Base-by-base conservation (phyloP, 306 rosid species). In the Notholithocarpus densiflorus region DNA sequence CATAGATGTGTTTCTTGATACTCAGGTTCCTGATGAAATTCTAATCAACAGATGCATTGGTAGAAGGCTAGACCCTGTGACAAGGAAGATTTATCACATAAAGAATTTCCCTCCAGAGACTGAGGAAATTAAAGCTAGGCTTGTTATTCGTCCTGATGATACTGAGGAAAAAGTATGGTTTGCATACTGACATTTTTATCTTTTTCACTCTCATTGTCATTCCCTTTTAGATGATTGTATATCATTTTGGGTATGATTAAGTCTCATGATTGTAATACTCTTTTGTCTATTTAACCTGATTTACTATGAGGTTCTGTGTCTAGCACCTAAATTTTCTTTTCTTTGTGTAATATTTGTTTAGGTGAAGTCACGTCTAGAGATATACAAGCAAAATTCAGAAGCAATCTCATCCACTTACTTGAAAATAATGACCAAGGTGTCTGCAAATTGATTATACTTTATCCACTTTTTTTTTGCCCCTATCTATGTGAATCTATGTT, bases 1-100 rank as follows among this genome's bases (percentile, higher is more conserved):
- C 62, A 77, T 19, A 48, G 27, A n/a, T 64, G 53, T 79, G 71
- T 80, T 83, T 87, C 83, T 85, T 76, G 82, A 87, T 90, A 86
- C 87, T 85, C 98, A 95, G 98, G 98, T 95, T 89, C 98, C 96
- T 91, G 98, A 95, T 84, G 98, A 95, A 88, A 90, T 85, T 91
- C 97, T 95, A 88, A 88, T 92, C 91, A 92, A 95, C 91, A 92
- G 98, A 92, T 91, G 97, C 88, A 81, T 90, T 86, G 98, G 97
- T 68, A 87, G 98, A 88, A 91, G 97, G 85, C 86, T 91, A 75
- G 98, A 95, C 70, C 97, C 98, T 27, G 91, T 79, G 79, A 95
- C 96, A 4, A 88, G 90, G 78, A 95, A 88, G 89, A 92, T 95
- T 79, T 95, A 95, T 79, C 97, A 95, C 82, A 32, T 90, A 12